A percentile compares a stretch with the other conserved stretches of the same genome.
These are phyloP conservation scores for Hyphodiscus hymeniophilus DNA, from an alignment of 495 filamentous ascomycete species.

Conservation along the genomic window DNA sequence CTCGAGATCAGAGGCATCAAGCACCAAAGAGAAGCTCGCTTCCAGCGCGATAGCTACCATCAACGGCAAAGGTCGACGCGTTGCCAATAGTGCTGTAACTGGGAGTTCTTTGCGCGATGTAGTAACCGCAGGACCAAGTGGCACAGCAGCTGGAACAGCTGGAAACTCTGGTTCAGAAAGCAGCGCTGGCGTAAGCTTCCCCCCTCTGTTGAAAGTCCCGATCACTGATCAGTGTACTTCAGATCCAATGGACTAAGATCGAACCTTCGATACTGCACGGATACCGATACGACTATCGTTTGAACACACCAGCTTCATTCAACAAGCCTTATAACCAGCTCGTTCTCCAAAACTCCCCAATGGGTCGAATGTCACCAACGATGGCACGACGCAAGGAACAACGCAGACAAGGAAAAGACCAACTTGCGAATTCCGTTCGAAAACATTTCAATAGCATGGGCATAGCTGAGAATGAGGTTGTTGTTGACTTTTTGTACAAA, in stretches of 20 bases:
- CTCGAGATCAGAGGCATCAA: slow-evolving; percentile 47
- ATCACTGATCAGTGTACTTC: slow-evolving; percentile 9
- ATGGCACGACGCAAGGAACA: slow-evolving; percentile 55
- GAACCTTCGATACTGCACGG: slow-evolving; percentile 64
- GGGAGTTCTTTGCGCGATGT: slow-evolving; percentile 27
- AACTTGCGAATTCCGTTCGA: slow-evolving; percentile 71
- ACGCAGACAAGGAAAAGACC: slow-evolving; percentile 63
- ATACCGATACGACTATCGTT: slow-evolving; percentile 71
- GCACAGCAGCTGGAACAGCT: slow-evolving; percentile 5
- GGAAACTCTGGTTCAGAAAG: slow-evolving; percentile 1
- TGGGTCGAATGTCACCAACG: slow-evolving; percentile 66
- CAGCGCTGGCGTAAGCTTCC: slow-evolving; percentile 12
- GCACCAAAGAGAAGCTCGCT: slow-evolving; percentile 36
- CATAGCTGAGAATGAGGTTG: slow-evolving; percentile 78
- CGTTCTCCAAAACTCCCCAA: slow-evolving; percentile 58
- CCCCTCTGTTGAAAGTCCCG: neutral
- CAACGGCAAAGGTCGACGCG: slow-evolving; percentile 25
- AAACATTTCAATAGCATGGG: slow-evolving; percentile 87
- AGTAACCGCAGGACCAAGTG: slow-evolving; percentile 19
- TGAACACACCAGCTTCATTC: slow-evolving; percentile 59
- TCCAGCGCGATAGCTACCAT: neutral
- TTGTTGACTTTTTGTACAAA: slow-evolving; percentile 82
- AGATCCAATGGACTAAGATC: slow-evolving; percentile 74
- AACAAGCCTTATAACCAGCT: slow-evolving; percentile 62
- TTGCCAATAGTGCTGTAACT: slow-evolving; percentile 9